phyloP scores from a whole-genome alignment of 202 grass and related monocot genomes.

The Miscanthus sacchariflorus region DNA sequence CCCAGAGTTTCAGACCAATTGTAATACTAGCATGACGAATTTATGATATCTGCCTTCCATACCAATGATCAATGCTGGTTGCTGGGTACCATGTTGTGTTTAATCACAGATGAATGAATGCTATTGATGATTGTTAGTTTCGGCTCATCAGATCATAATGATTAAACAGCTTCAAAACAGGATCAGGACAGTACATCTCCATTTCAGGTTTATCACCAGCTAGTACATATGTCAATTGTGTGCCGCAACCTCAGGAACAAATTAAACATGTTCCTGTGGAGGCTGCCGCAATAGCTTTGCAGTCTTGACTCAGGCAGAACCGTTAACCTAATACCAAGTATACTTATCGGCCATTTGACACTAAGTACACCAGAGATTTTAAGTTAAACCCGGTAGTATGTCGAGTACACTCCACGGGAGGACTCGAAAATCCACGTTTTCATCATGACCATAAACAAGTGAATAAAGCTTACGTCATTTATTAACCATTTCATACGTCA shows the following conservation, averaged over 20 bases:
- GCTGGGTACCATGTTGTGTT: background rate
- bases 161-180: background rate
- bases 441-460: too few species aligned
- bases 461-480: too few species aligned
- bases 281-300: background rate
- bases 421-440: too few species aligned
- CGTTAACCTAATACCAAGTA: too few species aligned
- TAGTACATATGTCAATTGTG: background rate
- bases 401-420: too few species aligned
- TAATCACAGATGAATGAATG: conserved; percentile 20
- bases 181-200: background rate
- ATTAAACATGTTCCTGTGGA: background rate
- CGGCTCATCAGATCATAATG: background rate
- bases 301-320: background rate
- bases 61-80: background rate
- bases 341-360: too few species aligned
- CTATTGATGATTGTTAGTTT: background rate
- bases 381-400: too few species aligned
- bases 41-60: background rate
- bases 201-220: background rate
- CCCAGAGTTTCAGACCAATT: background rate
- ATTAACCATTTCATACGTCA: too few species aligned
- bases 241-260: background rate
- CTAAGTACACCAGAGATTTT: too few species aligned
- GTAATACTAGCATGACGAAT: background rate